phyloP scores from a whole-genome alignment of 1,139 yeast genomes.

The Saccharomycopsis hybrid region DNA sequence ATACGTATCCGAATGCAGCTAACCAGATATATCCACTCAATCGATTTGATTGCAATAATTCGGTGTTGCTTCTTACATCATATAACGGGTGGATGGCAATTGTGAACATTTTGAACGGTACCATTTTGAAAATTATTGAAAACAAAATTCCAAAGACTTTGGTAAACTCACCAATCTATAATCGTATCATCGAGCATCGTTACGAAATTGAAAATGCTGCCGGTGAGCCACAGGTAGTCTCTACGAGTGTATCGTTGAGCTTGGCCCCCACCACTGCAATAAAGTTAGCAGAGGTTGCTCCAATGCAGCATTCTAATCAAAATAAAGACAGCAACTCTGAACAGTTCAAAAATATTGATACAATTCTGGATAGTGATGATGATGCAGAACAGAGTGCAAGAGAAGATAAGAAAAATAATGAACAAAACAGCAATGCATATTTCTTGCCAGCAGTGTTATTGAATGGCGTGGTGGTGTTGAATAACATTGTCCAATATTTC shows the following conservation, averaged over 20 bases:
- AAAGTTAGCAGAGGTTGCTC: neutral
- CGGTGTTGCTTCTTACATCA: constrained; percentile 10
- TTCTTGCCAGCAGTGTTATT: constrained; percentile 8
- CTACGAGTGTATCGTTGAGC: neutral
- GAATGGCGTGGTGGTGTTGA: constrained; percentile 14
- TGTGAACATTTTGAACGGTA: constrained; percentile 19
- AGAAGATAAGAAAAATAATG: neutral
- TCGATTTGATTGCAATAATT: constrained; percentile 15
- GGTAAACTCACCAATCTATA: neutral
- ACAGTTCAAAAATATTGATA: too few species aligned
- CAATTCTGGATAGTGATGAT: neutral
- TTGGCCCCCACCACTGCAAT: constrained; percentile 8
- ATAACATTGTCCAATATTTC: constrained; percentile 19
- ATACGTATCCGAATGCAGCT: neutral
- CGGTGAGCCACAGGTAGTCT: neutral
- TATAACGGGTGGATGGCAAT: constrained; percentile 21
- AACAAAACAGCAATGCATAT: too few species aligned
- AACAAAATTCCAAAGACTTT: constrained; percentile 11
- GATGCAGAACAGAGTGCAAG: neutral
- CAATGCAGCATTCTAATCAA: neutral
- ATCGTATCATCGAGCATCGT: neutral
- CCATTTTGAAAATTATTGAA: constrained; percentile 16
- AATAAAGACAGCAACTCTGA: too few species aligned
- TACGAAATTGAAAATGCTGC: too few species aligned
- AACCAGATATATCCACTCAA: constrained; percentile 11